Evolutionary conservation across 169 alveolate species (phyloP), one percentile per base, ranked within the genome.

Genomic region (Babesia microti): DNA sequence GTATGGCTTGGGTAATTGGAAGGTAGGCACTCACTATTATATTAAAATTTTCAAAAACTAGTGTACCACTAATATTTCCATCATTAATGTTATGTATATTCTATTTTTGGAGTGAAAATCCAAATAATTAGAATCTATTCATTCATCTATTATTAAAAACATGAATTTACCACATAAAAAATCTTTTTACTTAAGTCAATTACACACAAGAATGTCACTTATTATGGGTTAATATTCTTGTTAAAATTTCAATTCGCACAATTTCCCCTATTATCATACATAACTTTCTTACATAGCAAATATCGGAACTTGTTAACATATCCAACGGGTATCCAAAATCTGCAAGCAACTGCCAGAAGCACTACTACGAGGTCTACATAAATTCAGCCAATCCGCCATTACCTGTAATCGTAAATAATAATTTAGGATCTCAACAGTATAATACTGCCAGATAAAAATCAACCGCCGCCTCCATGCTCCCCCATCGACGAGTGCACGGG

Each of bases 1-100:
- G 32, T 83, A 78, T 48, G 94, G 94, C 0, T 72, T 87, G 42
- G 94, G 94, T n/a, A 87, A 87, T 51, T 87, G 94, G 94, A 61
- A 53, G n/a, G 81, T 69, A 24, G 12, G 47, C n/a, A n/a, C n/a
- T n/a, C n/a, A n/a, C n/a, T n/a, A n/a, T 3, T 34, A 2, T n/a
- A 15, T 37, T 24, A 11, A 26, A 14, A 4, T 22, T 9, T 36
- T 14, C 9, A 30, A 9, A 30, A 9, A 11, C 11, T 11, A 11
- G 11, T 30, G 36, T 9, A 9, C n/a, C 11, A 30, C 9, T 11
- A 11, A 9, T 9, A 11, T 30, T 9, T 30, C n/a, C 36, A 9
- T 30, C 9, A 11, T 30, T 11, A 9, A 9, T 9, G 9, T 30
- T 9, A 30, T 30, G 36, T 9, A 9, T 9, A 11, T 30, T 30